Conservation (phyloP, 805 yeast species). For the Saturnispora besseyi region DNA sequence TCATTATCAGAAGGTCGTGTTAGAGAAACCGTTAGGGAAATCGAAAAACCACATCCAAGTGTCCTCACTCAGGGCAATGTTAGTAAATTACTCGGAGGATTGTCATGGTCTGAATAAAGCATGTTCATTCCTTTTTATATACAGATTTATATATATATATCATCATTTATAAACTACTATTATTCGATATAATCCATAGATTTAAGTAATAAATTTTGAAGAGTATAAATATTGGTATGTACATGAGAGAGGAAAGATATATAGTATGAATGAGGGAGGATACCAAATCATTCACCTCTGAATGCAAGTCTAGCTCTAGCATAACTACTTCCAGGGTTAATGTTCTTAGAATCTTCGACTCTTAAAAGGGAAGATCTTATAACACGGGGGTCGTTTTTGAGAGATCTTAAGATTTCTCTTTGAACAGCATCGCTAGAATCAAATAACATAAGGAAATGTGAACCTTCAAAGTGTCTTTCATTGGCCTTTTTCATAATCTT, state of each 20-base stretch:
- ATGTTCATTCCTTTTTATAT: background rate
- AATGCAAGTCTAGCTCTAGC: conserved; percentile 33
- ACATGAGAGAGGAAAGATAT: background rate
- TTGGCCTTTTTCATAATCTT: conserved; percentile 76
- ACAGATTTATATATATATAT: background rate
- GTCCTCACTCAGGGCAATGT: background rate
- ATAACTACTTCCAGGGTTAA: conserved; percentile 51
- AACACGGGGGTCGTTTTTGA: conserved; percentile 85
- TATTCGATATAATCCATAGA: background rate
- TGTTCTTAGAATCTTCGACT: conserved; percentile 42
- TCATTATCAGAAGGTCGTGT: conserved; percentile 21
- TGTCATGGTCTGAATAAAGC: conserved; percentile 1
- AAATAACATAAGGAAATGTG: conserved; percentile 76
- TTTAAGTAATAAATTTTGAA: background rate
- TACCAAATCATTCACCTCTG: conserved; percentile 2
- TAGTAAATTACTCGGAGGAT: background rate
- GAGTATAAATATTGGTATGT: background rate
- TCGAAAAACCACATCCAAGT: conserved; percentile 5
- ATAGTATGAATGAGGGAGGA: background rate
- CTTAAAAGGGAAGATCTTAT: conserved; percentile 68
- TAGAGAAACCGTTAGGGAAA: conserved; percentile 21
- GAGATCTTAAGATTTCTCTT: conserved; percentile 68
- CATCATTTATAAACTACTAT: background rate
- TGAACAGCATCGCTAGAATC: conserved; percentile 85
- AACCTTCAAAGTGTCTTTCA: conserved; percentile 84